Conservation (phyloP, 2,329 filamentous ascomycete species). For the Colletotrichum salicis region DNA sequence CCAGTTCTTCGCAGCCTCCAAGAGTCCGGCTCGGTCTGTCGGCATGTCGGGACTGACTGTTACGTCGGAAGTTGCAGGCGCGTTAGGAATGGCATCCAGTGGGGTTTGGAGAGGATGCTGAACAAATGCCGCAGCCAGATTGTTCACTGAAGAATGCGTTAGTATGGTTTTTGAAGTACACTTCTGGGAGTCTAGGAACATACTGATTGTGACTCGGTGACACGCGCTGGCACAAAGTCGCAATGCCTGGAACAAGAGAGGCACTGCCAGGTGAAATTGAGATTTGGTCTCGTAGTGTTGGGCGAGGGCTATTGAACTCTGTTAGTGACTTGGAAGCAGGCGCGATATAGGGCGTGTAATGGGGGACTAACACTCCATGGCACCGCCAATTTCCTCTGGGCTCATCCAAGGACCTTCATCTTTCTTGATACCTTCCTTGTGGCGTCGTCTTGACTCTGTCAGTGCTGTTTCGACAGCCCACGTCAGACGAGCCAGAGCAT, state of each 20-base stretch:
- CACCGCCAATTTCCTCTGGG: constrained; percentile 76
- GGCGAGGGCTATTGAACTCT: constrained; percentile 68
- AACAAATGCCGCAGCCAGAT: constrained; percentile 78
- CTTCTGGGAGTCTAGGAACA: constrained; percentile 42
- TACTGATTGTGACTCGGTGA: constrained; percentile 83
- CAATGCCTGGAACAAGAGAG: constrained; percentile 87
- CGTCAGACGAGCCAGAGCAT: constrained; percentile 78
- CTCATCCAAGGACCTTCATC: constrained; percentile 79
- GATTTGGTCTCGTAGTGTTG: constrained; percentile 79
- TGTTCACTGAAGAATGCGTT: constrained; percentile 71
- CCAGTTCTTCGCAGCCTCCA: constrained; percentile 81
- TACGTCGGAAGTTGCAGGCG: constrained; percentile 23
- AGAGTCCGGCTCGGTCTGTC: constrained; percentile 66
- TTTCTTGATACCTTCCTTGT: constrained; percentile 73
- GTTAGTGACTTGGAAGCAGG: constrained; percentile 40
- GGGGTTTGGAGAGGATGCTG: constrained; percentile 65
- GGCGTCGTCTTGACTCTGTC: constrained; percentile 76
- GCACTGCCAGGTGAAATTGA: constrained; percentile 83
- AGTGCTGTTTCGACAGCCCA: constrained; percentile 86
- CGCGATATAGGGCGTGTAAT: neutral
- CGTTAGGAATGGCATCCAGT: constrained; percentile 23
- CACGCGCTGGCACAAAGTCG: constrained; percentile 74
- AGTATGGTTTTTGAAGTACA: constrained; percentile 8
- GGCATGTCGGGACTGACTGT: constrained; percentile 42
- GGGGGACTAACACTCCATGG: constrained; percentile 69